Conservation (phyloP, 805 yeast genomes). For the Cyberlindnera misumaiensis region DNA sequence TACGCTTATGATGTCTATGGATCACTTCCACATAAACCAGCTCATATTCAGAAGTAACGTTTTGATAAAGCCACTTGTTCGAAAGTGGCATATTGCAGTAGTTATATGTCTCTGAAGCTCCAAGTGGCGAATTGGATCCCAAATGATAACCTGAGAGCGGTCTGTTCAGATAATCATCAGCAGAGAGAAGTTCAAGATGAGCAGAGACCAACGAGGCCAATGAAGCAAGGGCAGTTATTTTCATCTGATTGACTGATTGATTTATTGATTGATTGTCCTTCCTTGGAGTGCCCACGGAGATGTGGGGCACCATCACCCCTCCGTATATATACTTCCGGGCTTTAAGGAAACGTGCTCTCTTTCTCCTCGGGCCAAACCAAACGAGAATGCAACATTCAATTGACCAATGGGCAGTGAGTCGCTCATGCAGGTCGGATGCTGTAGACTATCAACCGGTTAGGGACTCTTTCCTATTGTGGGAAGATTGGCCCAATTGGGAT, state of each 20-base stretch:
- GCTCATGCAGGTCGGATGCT: no score
- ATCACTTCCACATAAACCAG: slow-evolving; percentile 32
- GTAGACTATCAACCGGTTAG: no score
- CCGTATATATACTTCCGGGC: no score
- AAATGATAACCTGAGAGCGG: slow-evolving; percentile 19
- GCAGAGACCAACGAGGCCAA: not conserved
- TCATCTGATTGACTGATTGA: not conserved
- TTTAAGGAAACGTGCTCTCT: no score
- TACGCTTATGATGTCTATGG: slow-evolving; percentile 39
- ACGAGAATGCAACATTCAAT: no score
- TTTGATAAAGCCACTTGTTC: slow-evolving; percentile 24
- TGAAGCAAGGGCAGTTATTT: slow-evolving; percentile 2
- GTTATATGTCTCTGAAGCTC: slow-evolving; percentile 30
- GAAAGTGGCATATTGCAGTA: slow-evolving; percentile 41
- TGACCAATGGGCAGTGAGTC: no score
- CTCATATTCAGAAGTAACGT: slow-evolving; percentile 23
- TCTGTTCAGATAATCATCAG: slow-evolving; percentile 12
- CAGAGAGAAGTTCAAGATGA: slow-evolving; percentile 12
- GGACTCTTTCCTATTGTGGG: no score
- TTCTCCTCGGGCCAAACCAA: no score
- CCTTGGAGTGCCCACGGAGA: no score
- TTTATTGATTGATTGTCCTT: no score
- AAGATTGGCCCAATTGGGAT: no score
- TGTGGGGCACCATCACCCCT: no score
- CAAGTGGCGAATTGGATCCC: slow-evolving; percentile 18